Evolutionary conservation across 163 green algal genomes (phyloP).

Genomic region (Scenedesmus sp.): DNA sequence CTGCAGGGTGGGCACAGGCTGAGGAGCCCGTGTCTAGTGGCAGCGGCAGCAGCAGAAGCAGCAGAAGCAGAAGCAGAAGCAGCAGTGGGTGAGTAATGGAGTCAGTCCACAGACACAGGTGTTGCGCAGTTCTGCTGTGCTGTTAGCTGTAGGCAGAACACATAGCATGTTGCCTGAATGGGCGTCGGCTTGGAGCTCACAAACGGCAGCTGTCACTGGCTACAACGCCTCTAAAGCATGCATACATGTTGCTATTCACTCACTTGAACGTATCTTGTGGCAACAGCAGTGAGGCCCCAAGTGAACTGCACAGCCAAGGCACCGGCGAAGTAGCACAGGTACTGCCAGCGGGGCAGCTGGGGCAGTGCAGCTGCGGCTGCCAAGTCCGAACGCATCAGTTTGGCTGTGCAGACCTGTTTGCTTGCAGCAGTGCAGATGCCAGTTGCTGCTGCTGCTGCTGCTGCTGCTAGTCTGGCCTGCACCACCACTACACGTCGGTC

Average conservation of each 20-base stretch:
- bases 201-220: no score
- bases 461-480: no score
- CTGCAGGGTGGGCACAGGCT: background rate
- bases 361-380: background rate
- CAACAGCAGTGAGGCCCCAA: background rate
- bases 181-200: no score
- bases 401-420: background rate
- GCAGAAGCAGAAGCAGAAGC: background rate
- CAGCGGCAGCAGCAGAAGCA: background rate
- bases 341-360: background rate
- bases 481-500: no score
- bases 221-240: no score
- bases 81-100: background rate
- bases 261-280: background rate
- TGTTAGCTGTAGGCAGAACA: no score
- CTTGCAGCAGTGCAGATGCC: background rate
- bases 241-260: no score
- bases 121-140: background rate
- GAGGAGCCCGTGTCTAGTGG: background rate
- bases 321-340: background rate
- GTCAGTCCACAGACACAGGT: background rate
- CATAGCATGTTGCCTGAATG: no score
- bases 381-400: background rate
- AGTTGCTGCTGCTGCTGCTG: no score
- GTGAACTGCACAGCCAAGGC: background rate